These are phyloP conservation scores for Saposhnikovia divaricata DNA, from an alignment of 129 eudicot genomes.

Conservation along the genomic window DNA sequence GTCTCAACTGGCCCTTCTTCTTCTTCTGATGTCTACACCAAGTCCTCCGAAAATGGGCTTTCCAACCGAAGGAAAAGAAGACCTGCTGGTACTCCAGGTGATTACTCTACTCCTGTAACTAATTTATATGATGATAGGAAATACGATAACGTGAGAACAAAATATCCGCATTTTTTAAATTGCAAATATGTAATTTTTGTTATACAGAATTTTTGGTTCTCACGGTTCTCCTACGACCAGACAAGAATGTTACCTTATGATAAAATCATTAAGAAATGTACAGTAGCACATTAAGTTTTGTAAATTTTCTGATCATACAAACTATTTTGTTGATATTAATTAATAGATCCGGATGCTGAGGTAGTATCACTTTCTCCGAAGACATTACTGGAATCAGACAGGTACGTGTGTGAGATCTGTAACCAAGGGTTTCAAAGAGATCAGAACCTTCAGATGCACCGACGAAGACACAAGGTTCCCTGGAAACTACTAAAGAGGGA, in stretches of 20 bases:
- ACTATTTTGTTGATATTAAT: neutral
- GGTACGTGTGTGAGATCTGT: constrained; percentile 81
- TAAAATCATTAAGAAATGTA: too few species aligned
- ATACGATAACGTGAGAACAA: too few species aligned
- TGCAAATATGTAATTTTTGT: too few species aligned
- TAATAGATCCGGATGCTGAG: constrained; percentile 73
- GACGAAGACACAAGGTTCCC: constrained; percentile 74
- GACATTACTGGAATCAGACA: constrained; percentile 60
- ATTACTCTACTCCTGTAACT: neutral
- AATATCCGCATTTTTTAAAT: too few species aligned
- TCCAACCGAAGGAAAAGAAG: constrained; percentile 45
- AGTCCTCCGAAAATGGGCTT: constrained; percentile 38
- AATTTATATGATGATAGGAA: too few species aligned
- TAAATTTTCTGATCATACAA: neutral
- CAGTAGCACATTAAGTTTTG: too few species aligned
- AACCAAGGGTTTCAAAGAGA: constrained; percentile 79
- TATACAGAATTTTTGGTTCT: too few species aligned
- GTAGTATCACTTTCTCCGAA: constrained; percentile 69
- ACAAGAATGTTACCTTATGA: too few species aligned
- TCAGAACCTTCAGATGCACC: constrained; percentile 79
- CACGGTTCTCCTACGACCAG: too few species aligned
- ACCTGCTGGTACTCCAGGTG: constrained; percentile 86
- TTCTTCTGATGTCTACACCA: constrained; percentile 25
- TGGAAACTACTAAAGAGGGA: constrained; percentile 66
- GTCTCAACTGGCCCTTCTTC: neutral